Evolutionary conservation across 345 rosid genomes (phyloP).

Genomic region (Eucalyptus globulus): DNA sequence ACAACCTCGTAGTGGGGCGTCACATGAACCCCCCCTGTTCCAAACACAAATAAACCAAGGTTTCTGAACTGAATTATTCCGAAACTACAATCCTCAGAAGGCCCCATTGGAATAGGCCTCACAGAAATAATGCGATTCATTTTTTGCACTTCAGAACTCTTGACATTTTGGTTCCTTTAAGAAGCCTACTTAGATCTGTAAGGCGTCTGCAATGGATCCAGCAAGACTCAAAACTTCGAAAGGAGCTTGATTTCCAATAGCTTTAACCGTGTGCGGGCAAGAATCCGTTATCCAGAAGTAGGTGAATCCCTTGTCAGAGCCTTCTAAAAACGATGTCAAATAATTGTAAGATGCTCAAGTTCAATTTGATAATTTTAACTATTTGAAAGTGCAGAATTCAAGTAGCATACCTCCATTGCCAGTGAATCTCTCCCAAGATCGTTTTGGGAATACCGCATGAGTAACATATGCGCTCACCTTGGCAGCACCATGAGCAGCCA

Average conservation of each 20-base stretch:
- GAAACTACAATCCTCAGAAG: not conserved
- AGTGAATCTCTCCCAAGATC: constrained; percentile 85
- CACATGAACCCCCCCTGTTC: not conserved
- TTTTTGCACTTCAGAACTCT: not conserved
- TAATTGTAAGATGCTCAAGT: not conserved
- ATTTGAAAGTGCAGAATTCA: not conserved
- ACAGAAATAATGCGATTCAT: not conserved
- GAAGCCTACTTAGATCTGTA: constrained; percentile 44
- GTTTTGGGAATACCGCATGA: constrained; percentile 91
- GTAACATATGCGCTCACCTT: constrained; percentile 98
- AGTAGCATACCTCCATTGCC: constrained; percentile 36
- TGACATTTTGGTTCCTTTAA: not conserved
- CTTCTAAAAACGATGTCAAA: constrained; percentile 5
- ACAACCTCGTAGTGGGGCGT: not conserved
- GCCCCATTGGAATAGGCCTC: not conserved
- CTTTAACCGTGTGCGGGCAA: constrained; percentile 79
- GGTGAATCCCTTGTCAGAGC: constrained; percentile 46
- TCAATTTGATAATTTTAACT: not conserved
- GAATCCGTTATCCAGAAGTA: constrained; percentile 98
- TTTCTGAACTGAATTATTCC: not conserved
- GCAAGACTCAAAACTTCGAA: constrained; percentile 92
- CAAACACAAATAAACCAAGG: not conserved
- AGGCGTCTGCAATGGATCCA: constrained; percentile 78
- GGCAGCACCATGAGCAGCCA: constrained; percentile 79
- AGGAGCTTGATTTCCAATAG: constrained; percentile 65